Evolutionary conservation across 1,139 yeast species (phyloP).

Genomic region (Yamadazyma spencermartinsiae): DNA sequence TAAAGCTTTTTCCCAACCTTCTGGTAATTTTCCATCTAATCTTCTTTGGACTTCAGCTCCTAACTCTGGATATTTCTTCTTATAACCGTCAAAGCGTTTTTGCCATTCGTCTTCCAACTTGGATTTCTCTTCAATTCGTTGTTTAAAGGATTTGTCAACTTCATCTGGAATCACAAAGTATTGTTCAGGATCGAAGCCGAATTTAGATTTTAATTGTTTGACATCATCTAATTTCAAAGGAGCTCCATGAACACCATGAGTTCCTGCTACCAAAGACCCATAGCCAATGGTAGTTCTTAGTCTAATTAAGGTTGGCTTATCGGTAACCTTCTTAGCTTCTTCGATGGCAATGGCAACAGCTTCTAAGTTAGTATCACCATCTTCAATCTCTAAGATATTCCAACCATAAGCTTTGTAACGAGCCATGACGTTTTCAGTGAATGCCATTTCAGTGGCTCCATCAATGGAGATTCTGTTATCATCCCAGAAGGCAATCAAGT

Average conservation of each 20-base stretch:
- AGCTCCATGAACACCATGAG: constrained; percentile 95
- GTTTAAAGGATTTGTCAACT: constrained; percentile 69
- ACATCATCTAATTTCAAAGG: constrained; percentile 95
- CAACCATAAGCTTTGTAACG: constrained; percentile 95
- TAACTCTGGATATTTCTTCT: constrained; percentile 70
- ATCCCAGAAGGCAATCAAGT: constrained; percentile 95
- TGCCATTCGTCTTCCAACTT: constrained; percentile 77
- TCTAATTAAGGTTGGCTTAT: constrained; percentile 91
- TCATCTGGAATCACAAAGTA: constrained; percentile 79
- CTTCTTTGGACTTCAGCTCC: constrained; percentile 79
- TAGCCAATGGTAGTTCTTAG: constrained; percentile 90
- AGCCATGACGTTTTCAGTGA: constrained; percentile 88
- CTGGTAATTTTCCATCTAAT: constrained; percentile 78
- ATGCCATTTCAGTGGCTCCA: constrained; percentile 87
- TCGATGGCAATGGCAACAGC: constrained; percentile 75
- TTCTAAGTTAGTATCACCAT: constrained; percentile 80
- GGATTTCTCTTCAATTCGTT: constrained; percentile 57
- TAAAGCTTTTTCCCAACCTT: constrained; percentile 73
- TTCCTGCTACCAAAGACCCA: constrained; percentile 86
- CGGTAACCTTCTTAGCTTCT: constrained; percentile 66
- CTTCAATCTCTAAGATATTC: constrained; percentile 76
- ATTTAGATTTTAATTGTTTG: constrained; percentile 77
- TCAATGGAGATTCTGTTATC: constrained; percentile 97
- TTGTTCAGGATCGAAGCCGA: constrained; percentile 89
- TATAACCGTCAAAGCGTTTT: constrained; percentile 58